Evolutionary conservation across 257 asterid species (phyloP), one percentile per base, ranked within the genome.

Genomic region (Eucommia ulmoides): DNA sequence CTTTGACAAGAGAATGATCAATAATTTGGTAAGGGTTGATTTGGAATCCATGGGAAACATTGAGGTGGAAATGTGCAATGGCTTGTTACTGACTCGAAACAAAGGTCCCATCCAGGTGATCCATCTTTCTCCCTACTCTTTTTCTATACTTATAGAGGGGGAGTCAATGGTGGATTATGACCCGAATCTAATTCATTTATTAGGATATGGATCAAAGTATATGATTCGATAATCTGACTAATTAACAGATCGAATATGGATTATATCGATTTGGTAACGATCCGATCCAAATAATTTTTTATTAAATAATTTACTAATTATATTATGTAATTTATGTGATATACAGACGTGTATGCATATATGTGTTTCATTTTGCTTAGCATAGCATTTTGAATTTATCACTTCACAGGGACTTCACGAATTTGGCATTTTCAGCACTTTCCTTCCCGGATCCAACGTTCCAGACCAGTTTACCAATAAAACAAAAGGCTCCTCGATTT

Each of bases 401-500:
- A 6, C 12, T 8, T 29, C 12, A n/a, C 24, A 49, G 56, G 64
- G 56, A 3, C 56, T 58, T 1, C 19, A 33, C 15, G 64, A 50
- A 51, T 58, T 22, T 24, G 56, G 64, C 2, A 19, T 58, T 17
- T 58, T 50, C 49, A 58, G 55, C 24, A 58, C 25, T 24, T 58
- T 41, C 19, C 41, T 50, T 19, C 56, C 50, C 9, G 52, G 45
- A 11, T 23, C 0, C 8, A 20, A 19, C 18, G 25, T 58, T 51
- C 56, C 56, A 18, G 42, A 15, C 9, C 19, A 26, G 51, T 58
- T 35, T 24, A 25, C n/a, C 22, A 14, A 58, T 6, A 38, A 26
- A 3, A 58, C 44, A 15, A 22, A 3, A 10, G 38, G 26, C n/a
- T 20, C 22, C 14, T 12, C 55, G 12, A 38, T 58, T 33, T 10